Evolutionary conservation across 176 grass and related monocot species (phyloP).

Genomic region (Microstegium vimineum): DNA sequence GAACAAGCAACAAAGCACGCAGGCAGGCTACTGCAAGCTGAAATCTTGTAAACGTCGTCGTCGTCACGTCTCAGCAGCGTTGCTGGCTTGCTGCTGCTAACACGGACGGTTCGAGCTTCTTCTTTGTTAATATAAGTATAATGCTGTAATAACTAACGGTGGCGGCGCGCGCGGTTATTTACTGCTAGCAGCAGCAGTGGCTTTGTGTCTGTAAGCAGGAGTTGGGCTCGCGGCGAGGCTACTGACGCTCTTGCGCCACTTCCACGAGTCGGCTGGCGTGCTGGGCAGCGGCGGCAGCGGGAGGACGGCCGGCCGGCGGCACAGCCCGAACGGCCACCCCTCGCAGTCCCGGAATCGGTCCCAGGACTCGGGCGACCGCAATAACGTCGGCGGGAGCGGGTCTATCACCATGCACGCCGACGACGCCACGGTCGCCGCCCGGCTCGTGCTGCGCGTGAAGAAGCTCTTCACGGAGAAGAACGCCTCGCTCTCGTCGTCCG

Average conservation of each 20-base stretch:
- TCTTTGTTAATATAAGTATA: no score
- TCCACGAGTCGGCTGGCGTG: constrained; percentile 74
- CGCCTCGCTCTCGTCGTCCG: constrained; percentile 63
- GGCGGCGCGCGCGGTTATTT: background rate
- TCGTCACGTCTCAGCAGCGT: constrained; percentile 20
- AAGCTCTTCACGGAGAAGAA: constrained; percentile 92
- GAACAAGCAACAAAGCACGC: background rate
- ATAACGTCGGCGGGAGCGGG: background rate
- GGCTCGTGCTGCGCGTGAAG: constrained; percentile 73
- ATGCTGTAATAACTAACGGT: no score
- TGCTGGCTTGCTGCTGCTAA: background rate
- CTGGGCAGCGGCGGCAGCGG: constrained; percentile 71
- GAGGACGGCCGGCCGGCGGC: constrained; percentile 43
- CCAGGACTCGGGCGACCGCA: constrained; percentile 24
- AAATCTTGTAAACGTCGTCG: constrained; percentile 2
- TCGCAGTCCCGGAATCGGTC: constrained; percentile 64
- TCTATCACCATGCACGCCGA: constrained; percentile 22
- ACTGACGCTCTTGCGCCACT: constrained; percentile 63
- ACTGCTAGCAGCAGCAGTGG: background rate
- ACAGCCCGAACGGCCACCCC: constrained; percentile 97
- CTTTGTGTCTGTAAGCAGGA: constrained; percentile 14
- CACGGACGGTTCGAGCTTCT: constrained; percentile 23
- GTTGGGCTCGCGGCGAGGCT: constrained; percentile 29
- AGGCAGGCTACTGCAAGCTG: background rate
- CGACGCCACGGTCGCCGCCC: constrained; percentile 41